Evolutionary conservation across 2,329 filamentous ascomycete genomes (phyloP), one percentile per base, ranked within the genome.

Genomic region (Colletotrichum orchidophilum): DNA sequence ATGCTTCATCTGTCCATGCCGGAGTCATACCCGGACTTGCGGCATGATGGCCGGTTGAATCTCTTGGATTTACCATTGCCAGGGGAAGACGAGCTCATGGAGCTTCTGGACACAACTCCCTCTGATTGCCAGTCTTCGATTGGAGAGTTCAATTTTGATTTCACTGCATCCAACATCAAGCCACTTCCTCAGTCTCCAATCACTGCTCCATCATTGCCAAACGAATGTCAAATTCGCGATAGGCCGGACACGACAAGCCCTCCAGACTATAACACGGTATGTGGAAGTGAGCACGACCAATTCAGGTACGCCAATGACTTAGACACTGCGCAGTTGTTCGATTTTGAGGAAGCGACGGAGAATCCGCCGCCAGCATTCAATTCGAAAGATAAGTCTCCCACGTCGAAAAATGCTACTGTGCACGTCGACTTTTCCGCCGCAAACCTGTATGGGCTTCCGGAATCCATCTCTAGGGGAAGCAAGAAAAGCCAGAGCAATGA

Each of bases 81-180:
- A 3, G 68, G 68, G 3, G 68, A 71, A 31, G 63, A 71, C 3
- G 64, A 58, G 26, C 9, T 68, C 8, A 63, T 71, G 68, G 68
- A 71, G 3, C 18, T 71, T 3, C 64, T 71, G 5, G 52, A 71
- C 2, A 55, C 64, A 1, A 68, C 57, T 15, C 68, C 64, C 7
- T 68, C 68, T 5, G 68, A 71, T 11, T 70, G 63, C 5, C 46
- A 63, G 18, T n/a, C n/a, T n/a, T 67, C 52, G 12, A 35, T n/a
- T 2, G 42, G 33, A 2, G 49, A 42, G 5, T 71, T 71, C 52
- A 54, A 53, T 31, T 71, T 71, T 21, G 58, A 67, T 3, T 57
- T 70, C 39, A 26, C 42, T 3, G 50, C 13, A 2, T 33, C 27
- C 2, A 27, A 50, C 7, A 29, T 5, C n/a, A n/a, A 50, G 27